Evolutionary conservation across 2,329 filamentous ascomycete species (phyloP).

Genomic region (Juglanconis juglandina): DNA sequence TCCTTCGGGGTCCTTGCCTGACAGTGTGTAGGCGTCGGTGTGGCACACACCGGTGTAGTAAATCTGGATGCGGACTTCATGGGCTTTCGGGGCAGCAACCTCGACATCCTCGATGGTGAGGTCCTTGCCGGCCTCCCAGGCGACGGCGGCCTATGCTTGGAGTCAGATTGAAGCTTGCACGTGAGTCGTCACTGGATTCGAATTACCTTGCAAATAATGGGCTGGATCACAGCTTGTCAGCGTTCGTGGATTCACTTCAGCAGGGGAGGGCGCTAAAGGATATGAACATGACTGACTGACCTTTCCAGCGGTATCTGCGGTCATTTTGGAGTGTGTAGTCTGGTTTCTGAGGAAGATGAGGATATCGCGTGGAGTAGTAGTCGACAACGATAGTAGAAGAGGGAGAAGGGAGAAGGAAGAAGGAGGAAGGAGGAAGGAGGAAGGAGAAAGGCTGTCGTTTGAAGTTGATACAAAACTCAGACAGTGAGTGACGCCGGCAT

Average conservation of each 20-base stretch:
- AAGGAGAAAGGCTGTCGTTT: constrained; percentile 20
- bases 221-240: constrained; percentile 6
- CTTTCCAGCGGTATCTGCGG: constrained; percentile 18
- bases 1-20: constrained; percentile 95
- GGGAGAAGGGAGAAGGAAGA: constrained; percentile 9
- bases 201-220: constrained; percentile 18
- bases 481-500: neutral
- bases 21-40: constrained; percentile 91
- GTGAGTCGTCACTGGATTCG: neutral
- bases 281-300: neutral
- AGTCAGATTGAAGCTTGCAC: neutral
- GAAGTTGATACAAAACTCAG: neutral
- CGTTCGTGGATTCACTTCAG: neutral
- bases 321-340: constrained; percentile 4
- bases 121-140: constrained; percentile 93
- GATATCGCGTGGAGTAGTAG: constrained; percentile 8
- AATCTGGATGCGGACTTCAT: constrained; percentile 96
- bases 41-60: constrained; percentile 99
- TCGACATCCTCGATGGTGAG: constrained; percentile 89
- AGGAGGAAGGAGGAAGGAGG: constrained; percentile 19
- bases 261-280: too few species aligned
- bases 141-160: constrained; percentile 74
- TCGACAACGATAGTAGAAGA: neutral
- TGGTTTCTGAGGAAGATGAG: constrained; percentile 23
- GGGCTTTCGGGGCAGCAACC: constrained; percentile 80